Percentiles rank a stretch among this genome's conserved stretches.
These are phyloP conservation scores for Kondoa subrosea DNA, from an alignment of 768 basidiomycete species.

Conservation along the genomic window DNA sequence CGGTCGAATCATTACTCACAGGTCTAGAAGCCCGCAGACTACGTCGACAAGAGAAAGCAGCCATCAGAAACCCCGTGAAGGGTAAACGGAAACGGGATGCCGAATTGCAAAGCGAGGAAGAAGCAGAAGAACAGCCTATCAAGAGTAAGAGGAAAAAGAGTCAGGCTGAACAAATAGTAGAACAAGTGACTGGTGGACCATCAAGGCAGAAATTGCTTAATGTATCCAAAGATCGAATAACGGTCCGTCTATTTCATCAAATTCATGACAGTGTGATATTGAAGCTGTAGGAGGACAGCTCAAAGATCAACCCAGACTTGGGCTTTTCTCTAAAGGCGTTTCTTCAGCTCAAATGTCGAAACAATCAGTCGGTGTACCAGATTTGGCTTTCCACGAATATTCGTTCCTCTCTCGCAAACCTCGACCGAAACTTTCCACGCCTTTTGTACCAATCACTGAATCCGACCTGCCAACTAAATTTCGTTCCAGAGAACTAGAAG, in stretches of 20 bases:
- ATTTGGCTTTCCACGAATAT: slow-evolving; percentile 2
- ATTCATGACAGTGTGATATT: not conserved
- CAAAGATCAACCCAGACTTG: not conserved
- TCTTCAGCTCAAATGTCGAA: slow-evolving; percentile 3
- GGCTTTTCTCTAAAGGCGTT: slow-evolving; percentile 1
- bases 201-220: slow-evolving; percentile 1
- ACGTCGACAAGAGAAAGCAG: not conserved
- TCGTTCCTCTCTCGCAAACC: slow-evolving; percentile 10
- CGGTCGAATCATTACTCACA: not conserved
- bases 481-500: not conserved
- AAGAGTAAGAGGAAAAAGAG: not conserved
- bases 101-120: not conserved
- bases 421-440: not conserved
- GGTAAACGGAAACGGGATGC: too few relatives aligned
- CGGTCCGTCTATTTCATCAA: not conserved
- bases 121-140: not conserved
- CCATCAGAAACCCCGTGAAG: not conserved
- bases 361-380: not conserved
- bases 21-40: not conserved
- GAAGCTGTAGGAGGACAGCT: not conserved
- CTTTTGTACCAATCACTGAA: not conserved
- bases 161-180: not conserved
- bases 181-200: not conserved
- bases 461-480: not conserved
- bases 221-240: slow-evolving; percentile 2